Evolutionary conservation across 2,329 filamentous ascomycete genomes (phyloP).

Genomic region (Hymenoscyphus linearis): DNA sequence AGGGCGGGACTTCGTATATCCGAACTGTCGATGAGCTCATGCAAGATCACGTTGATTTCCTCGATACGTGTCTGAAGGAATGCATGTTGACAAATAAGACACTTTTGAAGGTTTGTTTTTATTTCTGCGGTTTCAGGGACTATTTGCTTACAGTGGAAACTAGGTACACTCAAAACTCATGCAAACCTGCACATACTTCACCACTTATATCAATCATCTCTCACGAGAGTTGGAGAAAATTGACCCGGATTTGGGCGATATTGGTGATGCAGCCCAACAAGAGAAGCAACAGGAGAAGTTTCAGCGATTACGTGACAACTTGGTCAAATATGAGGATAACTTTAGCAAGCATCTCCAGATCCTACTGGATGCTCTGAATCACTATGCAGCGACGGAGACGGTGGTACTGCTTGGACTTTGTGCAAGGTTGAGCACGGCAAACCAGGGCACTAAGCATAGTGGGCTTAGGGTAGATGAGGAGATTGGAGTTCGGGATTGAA

Average conservation of each 20-base stretch:
- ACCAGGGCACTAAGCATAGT: constrained; percentile 65
- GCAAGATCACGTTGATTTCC: constrained; percentile 97
- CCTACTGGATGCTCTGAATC: constrained; percentile 88
- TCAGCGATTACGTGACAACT: constrained; percentile 40
- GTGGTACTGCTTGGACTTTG: constrained; percentile 88
- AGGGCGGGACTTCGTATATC: constrained; percentile 35
- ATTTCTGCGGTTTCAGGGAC: background rate
- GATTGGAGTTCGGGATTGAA: constrained; percentile 20
- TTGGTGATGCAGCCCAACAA: constrained; percentile 29
- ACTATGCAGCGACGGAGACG: constrained; percentile 95
- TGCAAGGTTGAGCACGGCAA: constrained; percentile 74
- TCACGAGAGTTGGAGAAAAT: constrained; percentile 78
- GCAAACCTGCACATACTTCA: constrained; percentile 92
- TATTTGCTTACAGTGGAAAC: constrained; percentile 51
- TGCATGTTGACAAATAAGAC: constrained; percentile 99
- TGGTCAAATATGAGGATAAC: constrained; percentile 88
- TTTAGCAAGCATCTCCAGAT: constrained; percentile 92
- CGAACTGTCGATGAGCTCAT: constrained; percentile 95
- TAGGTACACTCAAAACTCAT: constrained; percentile 98
- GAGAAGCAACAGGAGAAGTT: constrained; percentile 57
- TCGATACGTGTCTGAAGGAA: constrained; percentile 96
- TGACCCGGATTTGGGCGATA: constrained; percentile 68
- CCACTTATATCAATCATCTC: constrained; percentile 81
- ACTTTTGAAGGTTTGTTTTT: constrained; percentile 65
- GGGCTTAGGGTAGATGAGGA: constrained; percentile 57